A percentile compares a stretch with the other conserved stretches of the same genome.
phyloP scores from a whole-genome alignment of 1,139 yeast species.

The Suhomyces taliae region DNA sequence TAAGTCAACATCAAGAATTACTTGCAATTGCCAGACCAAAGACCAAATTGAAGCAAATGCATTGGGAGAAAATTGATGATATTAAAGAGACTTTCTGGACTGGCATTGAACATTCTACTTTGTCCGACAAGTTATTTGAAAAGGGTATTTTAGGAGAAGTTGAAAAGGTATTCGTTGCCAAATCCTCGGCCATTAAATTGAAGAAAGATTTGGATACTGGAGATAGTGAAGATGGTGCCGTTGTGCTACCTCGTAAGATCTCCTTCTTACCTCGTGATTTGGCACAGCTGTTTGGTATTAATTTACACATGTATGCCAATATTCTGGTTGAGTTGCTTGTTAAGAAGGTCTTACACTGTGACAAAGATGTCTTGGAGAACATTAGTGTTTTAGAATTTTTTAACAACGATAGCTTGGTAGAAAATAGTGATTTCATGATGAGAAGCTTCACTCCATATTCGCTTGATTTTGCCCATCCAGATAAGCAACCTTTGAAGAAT shows the following conservation, averaged over 20 bases:
- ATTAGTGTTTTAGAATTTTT: conserved; percentile 79
- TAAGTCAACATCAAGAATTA: conserved; percentile 4
- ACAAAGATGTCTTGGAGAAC: conserved; percentile 64
- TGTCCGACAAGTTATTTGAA: conserved; percentile 56
- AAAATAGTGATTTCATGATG: conserved; percentile 65
- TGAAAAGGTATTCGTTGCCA: conserved; percentile 73
- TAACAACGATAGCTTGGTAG: conserved; percentile 67
- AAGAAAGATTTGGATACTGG: conserved; percentile 27
- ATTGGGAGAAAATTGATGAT: conserved; percentile 82
- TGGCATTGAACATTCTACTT: conserved; percentile 47
- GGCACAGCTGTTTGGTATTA: conserved; percentile 85
- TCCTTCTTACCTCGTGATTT: conserved; percentile 75
- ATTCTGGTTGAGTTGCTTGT: conserved; percentile 65
- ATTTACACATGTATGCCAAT: conserved; percentile 75
- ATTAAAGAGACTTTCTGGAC: conserved; percentile 83
- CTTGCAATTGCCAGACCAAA: conserved; percentile 47
- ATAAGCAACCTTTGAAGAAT: conserved; percentile 53
- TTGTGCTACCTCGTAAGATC: conserved; percentile 43
- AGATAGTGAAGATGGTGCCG: conserved; percentile 23
- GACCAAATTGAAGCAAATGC: conserved; percentile 81
- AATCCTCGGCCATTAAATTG: conserved; percentile 49
- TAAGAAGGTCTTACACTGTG: conserved; percentile 67
- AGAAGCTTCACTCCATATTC: conserved; percentile 75
- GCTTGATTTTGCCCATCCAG: conserved; percentile 43
- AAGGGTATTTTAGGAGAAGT: conserved; percentile 79